Percentiles rank a stretch among this genome's conserved stretches.
Conservation (phyloP, 306 rosid species). For the Quercus berberidifolia region DNA sequence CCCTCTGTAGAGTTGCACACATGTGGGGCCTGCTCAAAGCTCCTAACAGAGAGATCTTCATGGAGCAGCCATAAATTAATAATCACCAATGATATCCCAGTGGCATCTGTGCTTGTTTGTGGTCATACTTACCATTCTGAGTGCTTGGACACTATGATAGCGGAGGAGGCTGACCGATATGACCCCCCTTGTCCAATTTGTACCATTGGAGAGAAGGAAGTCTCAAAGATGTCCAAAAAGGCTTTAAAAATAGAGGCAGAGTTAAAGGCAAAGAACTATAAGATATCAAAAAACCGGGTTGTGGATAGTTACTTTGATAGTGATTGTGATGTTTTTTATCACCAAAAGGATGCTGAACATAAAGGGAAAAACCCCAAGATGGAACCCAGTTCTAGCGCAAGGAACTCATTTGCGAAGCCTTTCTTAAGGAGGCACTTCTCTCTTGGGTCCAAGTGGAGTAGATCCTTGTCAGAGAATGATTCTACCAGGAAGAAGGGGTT, state of each 20-base stretch:
- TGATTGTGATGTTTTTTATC: slow-evolving; percentile 48
- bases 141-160: slow-evolving; percentile 72
- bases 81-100: slow-evolving; percentile 49
- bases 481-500: slow-evolving; percentile 63
- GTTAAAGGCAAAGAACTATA: slow-evolving; percentile 54
- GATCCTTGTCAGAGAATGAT: slow-evolving; percentile 58
- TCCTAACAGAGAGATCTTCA: slow-evolving; percentile 60
- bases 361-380: slow-evolving; percentile 52
- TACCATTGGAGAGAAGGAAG: slow-evolving; percentile 61
- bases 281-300: slow-evolving; percentile 66
- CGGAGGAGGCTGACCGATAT: slow-evolving; percentile 56
- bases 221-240: slow-evolving; percentile 51
- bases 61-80: slow-evolving; percentile 67
- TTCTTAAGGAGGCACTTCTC: slow-evolving; percentile 68
- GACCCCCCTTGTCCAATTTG: slow-evolving; percentile 85
- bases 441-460: slow-evolving; percentile 65
- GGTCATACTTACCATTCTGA: slow-evolving; percentile 83
- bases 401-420: slow-evolving; percentile 60
- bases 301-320: slow-evolving; percentile 64
- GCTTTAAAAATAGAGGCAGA: slow-evolving; percentile 48
- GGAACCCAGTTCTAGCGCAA: slow-evolving; percentile 65
- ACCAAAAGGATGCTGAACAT: slow-evolving; percentile 32
- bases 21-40: slow-evolving; percentile 73
- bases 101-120: slow-evolving; percentile 71
- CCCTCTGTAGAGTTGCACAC: slow-evolving; percentile 68